Evolutionary conservation across 1,284 basidiomycete genomes (phyloP), one percentile per base, ranked within the genome.

Genomic region (Baeospora myosura): DNA sequence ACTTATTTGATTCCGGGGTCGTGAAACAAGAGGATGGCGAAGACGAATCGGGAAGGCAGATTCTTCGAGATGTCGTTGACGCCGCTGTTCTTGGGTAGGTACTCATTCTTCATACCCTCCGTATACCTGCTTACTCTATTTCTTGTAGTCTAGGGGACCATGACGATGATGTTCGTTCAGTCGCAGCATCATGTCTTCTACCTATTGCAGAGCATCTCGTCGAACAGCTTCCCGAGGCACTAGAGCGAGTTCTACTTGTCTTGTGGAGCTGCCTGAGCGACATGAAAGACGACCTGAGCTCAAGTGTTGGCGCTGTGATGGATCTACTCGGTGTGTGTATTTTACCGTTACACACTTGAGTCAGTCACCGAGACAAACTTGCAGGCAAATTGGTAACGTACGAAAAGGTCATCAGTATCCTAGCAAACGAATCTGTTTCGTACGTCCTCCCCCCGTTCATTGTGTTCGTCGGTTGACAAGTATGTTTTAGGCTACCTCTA

Each of bases 251-350:
- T 20, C 69, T 98, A 36, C 72, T 85, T 11, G 88, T 95, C 4
- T 66, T 99, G 3, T 98, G 95, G 93, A 76, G 76, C 48, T 97
- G 94, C 55, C 68, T 99, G 16, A 78, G 79, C 31, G 87, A 92
- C 49, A 92, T 95, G 75, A 94, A 93, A 56, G 96, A 99, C 60
- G 96, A 99, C 56, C 67, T 99, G 2, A 93, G 93, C 46, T 98
- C 93, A 47, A 97, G 93, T 53, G 92, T 96, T 18, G 94, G 92
- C 16, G 86, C 88, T 14, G 92, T 98, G 21, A 99, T 99, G 96
- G 93, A 98, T 58, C 72, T 99, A 1, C 68, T 98, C 14, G 86
- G 90, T 89, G 37, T 38, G 44, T 5, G 32, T 22, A 5, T 50
- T 35, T 49, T 23, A 46, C 45, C 43, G 35, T 34, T 22, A 20